A percentile compares a stretch with the other conserved stretches of the same genome.
Conservation (phyloP, 2,329 filamentous ascomycete species). For the Penicillium sp. region DNA sequence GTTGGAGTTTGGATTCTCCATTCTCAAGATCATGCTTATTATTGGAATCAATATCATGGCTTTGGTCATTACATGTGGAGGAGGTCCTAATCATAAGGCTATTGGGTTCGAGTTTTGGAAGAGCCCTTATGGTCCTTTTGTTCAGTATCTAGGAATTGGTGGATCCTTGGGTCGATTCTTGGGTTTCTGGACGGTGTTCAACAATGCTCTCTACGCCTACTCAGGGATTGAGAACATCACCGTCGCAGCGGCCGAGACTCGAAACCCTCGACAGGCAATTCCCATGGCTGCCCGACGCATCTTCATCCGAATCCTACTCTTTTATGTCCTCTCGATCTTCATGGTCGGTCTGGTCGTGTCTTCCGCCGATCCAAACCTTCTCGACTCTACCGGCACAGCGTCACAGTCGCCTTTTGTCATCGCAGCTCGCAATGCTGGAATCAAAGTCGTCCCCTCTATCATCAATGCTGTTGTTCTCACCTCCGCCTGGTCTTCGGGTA, state of each 20-base stretch:
- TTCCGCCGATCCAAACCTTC: slow-evolving; percentile 48
- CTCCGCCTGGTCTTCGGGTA: slow-evolving; percentile 43
- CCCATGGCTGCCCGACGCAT: slow-evolving; percentile 54
- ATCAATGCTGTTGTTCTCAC: slow-evolving; percentile 24
- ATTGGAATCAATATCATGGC: slow-evolving; percentile 63
- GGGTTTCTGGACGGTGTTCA: slow-evolving; percentile 40
- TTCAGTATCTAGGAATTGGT: slow-evolving; percentile 39
- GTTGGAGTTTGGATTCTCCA: slow-evolving; percentile 55
- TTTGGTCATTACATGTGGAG: slow-evolving; percentile 43
- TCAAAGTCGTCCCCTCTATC: slow-evolving; percentile 21
- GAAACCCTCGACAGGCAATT: slow-evolving; percentile 51
- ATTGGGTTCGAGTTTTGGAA: slow-evolving; percentile 49
- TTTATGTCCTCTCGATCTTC: slow-evolving; percentile 57
- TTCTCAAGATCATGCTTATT: slow-evolving; percentile 61
- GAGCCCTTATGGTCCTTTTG: slow-evolving; percentile 41
- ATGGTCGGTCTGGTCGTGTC: slow-evolving; percentile 47
- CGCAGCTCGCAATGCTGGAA: slow-evolving; percentile 48
- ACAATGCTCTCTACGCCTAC: slow-evolving; percentile 27
- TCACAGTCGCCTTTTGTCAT: slow-evolving; percentile 44
- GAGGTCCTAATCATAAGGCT: slow-evolving; percentile 25
- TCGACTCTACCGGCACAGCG: slow-evolving; percentile 48
- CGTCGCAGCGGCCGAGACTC: slow-evolving; percentile 53
- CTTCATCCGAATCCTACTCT: slow-evolving; percentile 55
- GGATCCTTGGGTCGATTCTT: slow-evolving; percentile 46
- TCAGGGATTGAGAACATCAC: slow-evolving; percentile 51